Base-by-base conservation (phyloP, 2,329 filamentous ascomycete species). In the Ceratocystiopsis sp. region DNA sequence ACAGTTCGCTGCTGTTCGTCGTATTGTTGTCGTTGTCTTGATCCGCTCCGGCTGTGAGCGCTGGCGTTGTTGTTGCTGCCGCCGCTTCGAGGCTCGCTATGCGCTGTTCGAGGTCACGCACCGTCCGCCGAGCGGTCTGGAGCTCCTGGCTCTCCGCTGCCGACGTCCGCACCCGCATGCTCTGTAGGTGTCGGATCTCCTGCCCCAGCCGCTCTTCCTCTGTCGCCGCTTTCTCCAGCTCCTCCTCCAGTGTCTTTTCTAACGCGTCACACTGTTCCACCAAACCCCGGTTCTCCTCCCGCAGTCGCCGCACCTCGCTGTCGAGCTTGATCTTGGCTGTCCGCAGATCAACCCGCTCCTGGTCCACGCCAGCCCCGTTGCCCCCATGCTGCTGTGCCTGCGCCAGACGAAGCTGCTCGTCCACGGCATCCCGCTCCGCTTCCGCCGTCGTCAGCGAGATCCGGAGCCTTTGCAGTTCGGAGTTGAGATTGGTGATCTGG, bases 291-390 rank as follows among this genome's bases (percentile, higher is more conserved):
- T 76, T 78, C 54, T 84, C 79, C 10, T 80, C 75, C 42, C 66
- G 73, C 15, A 83, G 61, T 13, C 76, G 67, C 37, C 75, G 73
- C 15, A 81, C 63, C 52, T 84, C 80, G 47, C 65, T 69, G 49
- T 84, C 80, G 16, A 83, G 66, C 52, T 76, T 79, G 48, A 76
- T 62, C 54, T 78, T 80, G n/a, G 72, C 62, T 25, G 76, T 75
- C 16, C 78, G 74, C 19, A 84, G 63, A 43, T 84, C 77, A 38
- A 80, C 61, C 49, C 78, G 76, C 53, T 84, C 80, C 47, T 78
- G 73, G 50, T 84, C 79, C 38, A 80, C 57, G 13, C 69, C 70
- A 50, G 74, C 69, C 1, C 68, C 73, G 45, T 78, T 72, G 43
- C 69, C 69, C 40, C 71, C 72, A 43, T 71, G 68, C 35, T 73